Evolutionary conservation across 192 early-diverging fungal species (phyloP).

Genomic region (Gaertneriomyces sp.): DNA sequence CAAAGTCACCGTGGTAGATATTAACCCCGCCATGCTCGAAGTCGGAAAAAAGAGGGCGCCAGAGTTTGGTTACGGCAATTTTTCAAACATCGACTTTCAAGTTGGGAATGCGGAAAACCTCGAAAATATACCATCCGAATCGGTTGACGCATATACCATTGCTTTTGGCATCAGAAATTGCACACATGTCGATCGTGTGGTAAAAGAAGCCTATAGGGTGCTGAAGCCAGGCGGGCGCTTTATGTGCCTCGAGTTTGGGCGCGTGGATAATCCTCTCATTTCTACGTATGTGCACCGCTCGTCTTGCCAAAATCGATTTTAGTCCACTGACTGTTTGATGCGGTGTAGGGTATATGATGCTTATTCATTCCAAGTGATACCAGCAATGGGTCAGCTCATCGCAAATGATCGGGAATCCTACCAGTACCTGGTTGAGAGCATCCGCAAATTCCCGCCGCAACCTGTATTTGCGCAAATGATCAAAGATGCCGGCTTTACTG

Average conservation of each 20-base stretch:
- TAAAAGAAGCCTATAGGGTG: slow-evolving; percentile 88
- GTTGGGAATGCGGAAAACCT: slow-evolving; percentile 91
- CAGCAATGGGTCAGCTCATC: slow-evolving; percentile 77
- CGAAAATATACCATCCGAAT: slow-evolving; percentile 64
- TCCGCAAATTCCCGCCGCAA: slow-evolving; percentile 90
- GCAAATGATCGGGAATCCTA: slow-evolving; percentile 89
- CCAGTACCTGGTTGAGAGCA: slow-evolving; percentile 96
- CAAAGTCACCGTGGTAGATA: slow-evolving; percentile 86
- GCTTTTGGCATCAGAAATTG: slow-evolving; percentile 98
- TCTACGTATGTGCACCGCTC: slow-evolving; percentile 44
- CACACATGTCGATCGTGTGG: slow-evolving; percentile 84
- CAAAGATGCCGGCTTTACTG: slow-evolving; percentile 80
- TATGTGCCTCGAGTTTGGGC: slow-evolving; percentile 91
- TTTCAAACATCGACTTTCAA: slow-evolving; percentile 53
- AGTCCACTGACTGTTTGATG: neutral
- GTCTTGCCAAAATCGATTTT: slow-evolving; percentile 2
- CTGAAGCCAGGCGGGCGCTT: slow-evolving; percentile 95
- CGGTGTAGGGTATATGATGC: slow-evolving; percentile 72
- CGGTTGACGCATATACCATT: slow-evolving; percentile 92
- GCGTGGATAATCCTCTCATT: slow-evolving; percentile 84
- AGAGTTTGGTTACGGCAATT: slow-evolving; percentile 30
- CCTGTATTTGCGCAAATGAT: slow-evolving; percentile 88
- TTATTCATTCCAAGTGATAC: slow-evolving; percentile 94
- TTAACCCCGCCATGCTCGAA: slow-evolving; percentile 94
- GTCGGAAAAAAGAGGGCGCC: slow-evolving; percentile 70